Evolutionary conservation across 2,329 filamentous ascomycete genomes (phyloP), one percentile per base, ranked within the genome.

Genomic region (Pseudomassariella vexata): DNA sequence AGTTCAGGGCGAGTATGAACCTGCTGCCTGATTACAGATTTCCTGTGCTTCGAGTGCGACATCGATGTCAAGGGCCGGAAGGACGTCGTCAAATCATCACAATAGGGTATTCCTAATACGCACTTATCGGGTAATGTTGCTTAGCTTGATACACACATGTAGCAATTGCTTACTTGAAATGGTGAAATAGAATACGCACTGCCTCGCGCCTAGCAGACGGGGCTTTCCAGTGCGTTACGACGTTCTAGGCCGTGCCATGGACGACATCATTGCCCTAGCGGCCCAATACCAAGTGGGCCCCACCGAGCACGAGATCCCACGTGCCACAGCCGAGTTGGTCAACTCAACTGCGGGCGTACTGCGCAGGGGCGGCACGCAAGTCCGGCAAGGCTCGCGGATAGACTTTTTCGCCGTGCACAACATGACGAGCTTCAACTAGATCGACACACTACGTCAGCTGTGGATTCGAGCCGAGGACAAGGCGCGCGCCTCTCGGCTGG

Each of bases 31-130:
- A n/a, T n/a, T n/a, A n/a, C n/a, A n/a, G n/a, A 71, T 48, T 57
- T 86, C 3, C 52, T 59, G 1, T 85, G 77, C 55, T 86, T 83
- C 52, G 61, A 77, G 42, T 46, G 55, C 1, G 69, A 83, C 48
- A 79, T 86, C 23, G 65, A 72, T 6, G 47, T 53, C 14, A 73
- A 72, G 21, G 74, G 77, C 0, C 77, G 71, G 35, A 17, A 69
- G 32, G 47, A 56, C 1, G 71, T 76, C 0, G 26, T 85, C n/a
- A 63, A 72, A 10, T n/a, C n/a, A n/a, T n/a, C n/a, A n/a, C n/a
- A n/a, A n/a, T n/a, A n/a, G n/a, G n/a, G n/a, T n/a, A n/a, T n/a
- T n/a, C n/a, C n/a, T n/a, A n/a, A n/a, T n/a, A n/a, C n/a, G n/a
- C n/a, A n/a, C n/a, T n/a, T n/a, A n/a, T n/a, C n/a, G n/a, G n/a